Evolutionary conservation across 176 grass and related monocot species (phyloP).

Genomic region (Rhynchospora breviuscula): DNA sequence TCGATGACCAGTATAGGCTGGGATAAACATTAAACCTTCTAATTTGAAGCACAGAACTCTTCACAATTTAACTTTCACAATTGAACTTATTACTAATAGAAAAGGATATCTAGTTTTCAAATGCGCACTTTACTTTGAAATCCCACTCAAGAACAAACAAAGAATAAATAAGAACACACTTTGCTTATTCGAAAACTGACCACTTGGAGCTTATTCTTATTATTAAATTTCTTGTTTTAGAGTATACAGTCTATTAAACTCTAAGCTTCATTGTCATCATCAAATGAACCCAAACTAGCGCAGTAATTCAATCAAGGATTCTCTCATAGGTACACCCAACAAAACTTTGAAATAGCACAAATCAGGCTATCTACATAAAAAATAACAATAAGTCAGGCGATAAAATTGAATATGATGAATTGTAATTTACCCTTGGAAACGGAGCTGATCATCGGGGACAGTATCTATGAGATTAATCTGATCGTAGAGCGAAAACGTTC

Average conservation of each 20-base stretch:
- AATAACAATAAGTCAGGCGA: not conserved
- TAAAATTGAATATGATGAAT: not conserved
- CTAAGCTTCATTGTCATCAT: not conserved
- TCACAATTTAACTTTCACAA: not conserved
- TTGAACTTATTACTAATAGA: not conserved
- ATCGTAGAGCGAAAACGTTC: conserved; percentile 90
- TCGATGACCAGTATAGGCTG: not conserved
- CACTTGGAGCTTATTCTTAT: not conserved
- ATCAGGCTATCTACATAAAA: not conserved
- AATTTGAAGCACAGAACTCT: not conserved
- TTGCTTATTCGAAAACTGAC: not conserved
- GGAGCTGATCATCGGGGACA: conserved; percentile 70
- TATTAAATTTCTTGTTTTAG: not conserved
- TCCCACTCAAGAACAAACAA: not conserved
- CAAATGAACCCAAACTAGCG: not conserved
- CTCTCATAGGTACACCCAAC: not conserved
- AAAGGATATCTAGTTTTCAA: too few relatives aligned
- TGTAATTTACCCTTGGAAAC: conserved; percentile 63
- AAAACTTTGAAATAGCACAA: not conserved
- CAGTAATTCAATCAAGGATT: not conserved
- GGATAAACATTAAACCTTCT: not conserved
- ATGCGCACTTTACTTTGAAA: not conserved
- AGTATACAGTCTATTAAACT: not conserved
- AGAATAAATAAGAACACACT: not conserved
- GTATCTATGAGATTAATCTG: conserved; percentile 99